Evolutionary conservation across 2,329 filamentous ascomycete genomes (phyloP).

Genomic region (Fusarium virguliforme): DNA sequence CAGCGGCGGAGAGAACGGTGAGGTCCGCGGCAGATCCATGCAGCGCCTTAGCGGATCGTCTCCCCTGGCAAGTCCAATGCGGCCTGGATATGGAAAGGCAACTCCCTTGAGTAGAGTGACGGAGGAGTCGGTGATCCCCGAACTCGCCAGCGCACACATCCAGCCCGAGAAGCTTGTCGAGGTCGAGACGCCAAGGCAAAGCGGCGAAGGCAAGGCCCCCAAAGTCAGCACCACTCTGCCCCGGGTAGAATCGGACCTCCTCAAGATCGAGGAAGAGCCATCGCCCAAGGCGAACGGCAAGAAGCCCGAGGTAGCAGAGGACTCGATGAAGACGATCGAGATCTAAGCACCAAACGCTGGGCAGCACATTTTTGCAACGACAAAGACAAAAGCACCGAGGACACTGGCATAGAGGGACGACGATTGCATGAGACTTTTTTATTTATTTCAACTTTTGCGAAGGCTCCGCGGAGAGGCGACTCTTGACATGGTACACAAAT

Average conservation of each 20-base stretch:
- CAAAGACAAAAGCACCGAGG: conserved; percentile 45
- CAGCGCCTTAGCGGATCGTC: conserved; percentile 78
- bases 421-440: conserved; percentile 51
- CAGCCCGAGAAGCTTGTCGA: conserved; percentile 69
- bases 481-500: conserved; percentile 47
- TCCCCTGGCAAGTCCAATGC: conserved; percentile 75
- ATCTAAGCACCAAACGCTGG: conserved; percentile 59
- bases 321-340: conserved; percentile 74
- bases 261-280: conserved; percentile 60
- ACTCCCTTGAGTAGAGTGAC: conserved; percentile 82
- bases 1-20: conserved; percentile 74
- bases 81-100: conserved; percentile 75
- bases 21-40: conserved; percentile 79
- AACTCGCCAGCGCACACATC: conserved; percentile 58
- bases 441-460: conserved; percentile 56
- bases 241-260: conserved; percentile 55
- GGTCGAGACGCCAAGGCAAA: conserved; percentile 68
- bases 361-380: conserved; percentile 39
- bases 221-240: conserved; percentile 56
- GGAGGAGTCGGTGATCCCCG: conserved; percentile 72
- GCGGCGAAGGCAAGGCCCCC: conserved; percentile 59
- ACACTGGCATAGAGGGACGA: conserved; percentile 50
- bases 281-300: conserved; percentile 63
- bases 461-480: conserved; percentile 42
- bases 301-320: conserved; percentile 62